Percentiles rank a stretch among this genome's conserved stretches.
phyloP scores from a whole-genome alignment of 306 rosid genomes.

The Astragalus membranaceus region DNA sequence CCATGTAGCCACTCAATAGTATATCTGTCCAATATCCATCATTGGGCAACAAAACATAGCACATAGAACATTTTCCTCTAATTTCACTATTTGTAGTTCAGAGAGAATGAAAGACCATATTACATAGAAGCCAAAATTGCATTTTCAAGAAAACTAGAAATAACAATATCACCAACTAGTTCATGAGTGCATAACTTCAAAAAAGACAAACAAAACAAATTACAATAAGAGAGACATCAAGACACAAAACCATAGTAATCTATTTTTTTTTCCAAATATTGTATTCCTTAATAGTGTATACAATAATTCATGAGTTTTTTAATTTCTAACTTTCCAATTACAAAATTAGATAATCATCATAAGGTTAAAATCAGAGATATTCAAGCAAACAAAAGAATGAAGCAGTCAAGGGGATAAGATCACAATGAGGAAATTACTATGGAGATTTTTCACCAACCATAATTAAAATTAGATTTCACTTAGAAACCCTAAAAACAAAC shows the following conservation, averaged over 20 bases:
- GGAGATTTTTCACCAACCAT: no score
- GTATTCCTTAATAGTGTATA: background rate
- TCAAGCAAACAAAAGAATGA: background rate
- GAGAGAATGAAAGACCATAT: no score
- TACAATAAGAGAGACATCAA: no score
- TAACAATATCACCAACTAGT: no score
- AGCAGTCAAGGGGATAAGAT: background rate
- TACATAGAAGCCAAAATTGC: no score
- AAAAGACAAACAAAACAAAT: no score
- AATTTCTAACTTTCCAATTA: background rate
- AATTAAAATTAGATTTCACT: no score
- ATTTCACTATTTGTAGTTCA: background rate
- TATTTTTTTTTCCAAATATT: background rate
- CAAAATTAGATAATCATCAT: background rate
- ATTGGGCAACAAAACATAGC: constrained; percentile 17
- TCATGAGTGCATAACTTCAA: no score
- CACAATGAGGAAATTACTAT: no score
- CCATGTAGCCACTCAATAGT: constrained; percentile 6
- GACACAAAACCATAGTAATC: background rate
- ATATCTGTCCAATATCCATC: constrained; percentile 22
- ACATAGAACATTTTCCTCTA: background rate
- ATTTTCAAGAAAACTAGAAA: no score
- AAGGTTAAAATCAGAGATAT: background rate
- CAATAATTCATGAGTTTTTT: background rate
- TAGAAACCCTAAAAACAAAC: no score